phyloP scores from a whole-genome alignment of 2,329 filamentous ascomycete genomes.

The Didymella keratinophila region DNA sequence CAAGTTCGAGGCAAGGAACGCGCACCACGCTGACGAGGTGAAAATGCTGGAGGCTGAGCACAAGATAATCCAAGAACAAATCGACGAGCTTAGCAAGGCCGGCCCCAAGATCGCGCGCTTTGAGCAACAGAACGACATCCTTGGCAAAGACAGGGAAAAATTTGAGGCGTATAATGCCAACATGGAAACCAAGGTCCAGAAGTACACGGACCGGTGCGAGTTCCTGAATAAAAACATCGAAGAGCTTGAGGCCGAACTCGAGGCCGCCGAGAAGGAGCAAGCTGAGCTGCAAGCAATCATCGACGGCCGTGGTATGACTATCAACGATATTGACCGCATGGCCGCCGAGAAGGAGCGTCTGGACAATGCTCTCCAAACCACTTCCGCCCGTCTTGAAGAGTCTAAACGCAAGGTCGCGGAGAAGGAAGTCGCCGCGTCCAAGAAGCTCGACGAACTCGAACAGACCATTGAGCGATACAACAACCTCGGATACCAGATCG shows the following conservation, averaged over 20 bases:
- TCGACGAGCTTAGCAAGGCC: conserved; percentile 87
- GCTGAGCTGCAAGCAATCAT: conserved; percentile 81
- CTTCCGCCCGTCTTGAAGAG: conserved; percentile 79
- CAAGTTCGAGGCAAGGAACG: conserved; percentile 85
- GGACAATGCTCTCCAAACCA: conserved; percentile 85
- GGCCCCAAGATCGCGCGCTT: conserved; percentile 83
- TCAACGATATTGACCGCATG: conserved; percentile 99
- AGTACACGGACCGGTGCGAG: conserved; percentile 81
- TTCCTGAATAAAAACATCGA: conserved; percentile 87
- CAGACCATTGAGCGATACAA: conserved; percentile 90
- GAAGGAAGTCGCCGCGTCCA: conserved; percentile 85
- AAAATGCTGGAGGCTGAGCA: conserved; percentile 88
- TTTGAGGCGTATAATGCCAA: conserved; percentile 94
- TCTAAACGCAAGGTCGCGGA: conserved; percentile 82
- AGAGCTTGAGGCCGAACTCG: conserved; percentile 83
- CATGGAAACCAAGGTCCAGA: conserved; percentile 84
- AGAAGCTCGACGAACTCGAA: conserved; percentile 91
- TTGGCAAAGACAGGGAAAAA: conserved; percentile 93
- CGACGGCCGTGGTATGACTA: conserved; percentile 92
- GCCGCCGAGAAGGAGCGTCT: conserved; percentile 91
- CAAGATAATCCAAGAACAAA: conserved; percentile 79
- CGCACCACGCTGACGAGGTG: conserved; percentile 83
- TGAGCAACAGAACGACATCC: conserved; percentile 88
- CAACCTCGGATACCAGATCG: conserved; percentile 90
- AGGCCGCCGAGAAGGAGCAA: conserved; percentile 82